Base-by-base conservation (phyloP, 1,284 basidiomycete genomes). In the Cutaneotrichosporon arboriforme region DNA sequence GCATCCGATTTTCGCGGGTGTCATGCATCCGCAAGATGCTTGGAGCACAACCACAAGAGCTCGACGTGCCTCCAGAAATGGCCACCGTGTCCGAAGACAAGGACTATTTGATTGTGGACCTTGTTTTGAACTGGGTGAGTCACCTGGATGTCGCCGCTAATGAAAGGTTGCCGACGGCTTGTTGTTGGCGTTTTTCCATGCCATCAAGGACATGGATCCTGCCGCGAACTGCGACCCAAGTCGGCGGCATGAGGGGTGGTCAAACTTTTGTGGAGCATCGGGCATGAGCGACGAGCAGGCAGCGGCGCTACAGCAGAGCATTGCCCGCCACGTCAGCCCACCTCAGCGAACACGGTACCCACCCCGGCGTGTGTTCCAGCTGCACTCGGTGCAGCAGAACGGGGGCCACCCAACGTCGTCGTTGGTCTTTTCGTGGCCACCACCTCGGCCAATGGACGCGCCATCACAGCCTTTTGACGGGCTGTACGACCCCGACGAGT, bases 161-260 rank as follows among this genome's bases (percentile, higher is more conserved):
- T 31, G 2, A 34, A 22, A 75, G 71, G 69, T 90, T 47, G 90
- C 88, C 21, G 86, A 93, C 52, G 88, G 87, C 36, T 80, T 97
- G 64, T 85, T 94, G 38, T 80, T 98, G 14, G 93, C 90, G 68
- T 98, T 98, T 79, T 87, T 97, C 61, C 93, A 98, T 67, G 89
- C 91, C 26, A 84, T 87, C 52, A 63, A 65, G 62, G 79, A 81
- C 65, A 75, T 75, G 55, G 74, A 77, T 40, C 82, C 85, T n/a
- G 74, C 75, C 1, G 76, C 76, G 50, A 91, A 96, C 79, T 91
- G 91, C 66, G 87, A 94, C 52, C 67, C 69, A 71, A 83, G 85
- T 67, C 71, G 76, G 46, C 71, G 81, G 66, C 87, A 87, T 74
- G 86, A 86, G 1, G 78, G 81, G 35, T 97, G 93, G 93, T 83